phyloP scores from a whole-genome alignment of 2,329 filamentous ascomycete genomes.

The Thielaviopsis populi region DNA sequence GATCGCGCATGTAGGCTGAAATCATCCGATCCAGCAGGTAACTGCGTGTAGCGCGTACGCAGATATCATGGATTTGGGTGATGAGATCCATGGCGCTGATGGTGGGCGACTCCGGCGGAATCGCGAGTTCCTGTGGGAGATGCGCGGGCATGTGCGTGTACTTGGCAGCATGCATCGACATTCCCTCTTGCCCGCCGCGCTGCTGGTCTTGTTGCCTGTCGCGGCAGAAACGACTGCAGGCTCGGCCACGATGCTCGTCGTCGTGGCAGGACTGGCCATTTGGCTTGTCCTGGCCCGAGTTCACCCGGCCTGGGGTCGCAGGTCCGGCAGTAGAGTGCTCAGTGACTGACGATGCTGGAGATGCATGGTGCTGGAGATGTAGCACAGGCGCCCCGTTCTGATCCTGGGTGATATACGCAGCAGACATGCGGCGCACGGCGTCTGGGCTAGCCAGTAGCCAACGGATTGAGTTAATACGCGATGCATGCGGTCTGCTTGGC shows the following conservation, averaged over 20 bases:
- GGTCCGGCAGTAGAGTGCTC: not conserved
- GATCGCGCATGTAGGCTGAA: constrained; percentile 19
- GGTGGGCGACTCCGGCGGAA: not conserved
- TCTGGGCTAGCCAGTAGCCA: constrained; percentile 6
- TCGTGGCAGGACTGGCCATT: not conserved
- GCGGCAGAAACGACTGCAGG: not conserved
- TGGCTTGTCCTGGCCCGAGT: not conserved
- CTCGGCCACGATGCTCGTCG: not conserved
- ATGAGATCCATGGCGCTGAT: constrained; percentile 7
- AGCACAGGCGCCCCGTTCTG: not conserved
- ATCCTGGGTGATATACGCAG: constrained; percentile 8
- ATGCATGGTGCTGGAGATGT: constrained; percentile 1
- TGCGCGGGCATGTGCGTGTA: not conserved
- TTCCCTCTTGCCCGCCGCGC: not conserved
- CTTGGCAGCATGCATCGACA: not conserved
- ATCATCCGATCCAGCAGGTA: constrained; percentile 19
- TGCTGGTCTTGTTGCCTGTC: not conserved
- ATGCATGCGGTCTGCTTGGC: not conserved
- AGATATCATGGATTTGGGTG: constrained; percentile 19
- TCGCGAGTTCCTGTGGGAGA: not conserved
- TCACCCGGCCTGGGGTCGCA: not conserved
- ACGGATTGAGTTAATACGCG: constrained; percentile 9
- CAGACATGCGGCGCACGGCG: constrained; percentile 1
- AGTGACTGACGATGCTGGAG: not conserved
- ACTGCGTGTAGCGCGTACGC: constrained; percentile 19